A percentile compares a stretch with the other conserved stretches of the same genome.
These are phyloP conservation scores for Epithemia pelagica DNA, from an alignment of 108 stramenopile genomes.

Conservation along the genomic window DNA sequence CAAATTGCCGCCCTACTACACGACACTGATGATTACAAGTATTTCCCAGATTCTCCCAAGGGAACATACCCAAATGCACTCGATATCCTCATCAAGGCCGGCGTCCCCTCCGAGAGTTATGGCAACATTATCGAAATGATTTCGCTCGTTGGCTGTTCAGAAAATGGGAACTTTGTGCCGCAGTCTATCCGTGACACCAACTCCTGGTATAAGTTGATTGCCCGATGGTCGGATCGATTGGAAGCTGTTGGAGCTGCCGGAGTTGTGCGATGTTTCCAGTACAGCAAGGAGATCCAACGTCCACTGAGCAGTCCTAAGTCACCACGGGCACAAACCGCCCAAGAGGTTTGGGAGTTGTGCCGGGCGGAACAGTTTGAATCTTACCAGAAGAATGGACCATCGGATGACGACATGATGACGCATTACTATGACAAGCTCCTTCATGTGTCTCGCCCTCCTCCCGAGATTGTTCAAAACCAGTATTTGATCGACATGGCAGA, in stretches of 20 bases:
- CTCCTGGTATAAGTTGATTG: conserved; percentile 45
- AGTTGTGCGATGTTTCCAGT: conserved; percentile 65
- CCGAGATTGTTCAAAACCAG: conserved; percentile 43
- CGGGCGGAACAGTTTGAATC: conserved; percentile 44
- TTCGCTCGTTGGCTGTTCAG: conserved; percentile 40
- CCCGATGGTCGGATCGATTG: conserved; percentile 61
- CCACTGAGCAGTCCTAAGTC: conserved; percentile 27
- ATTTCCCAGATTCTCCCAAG: conserved; percentile 33
- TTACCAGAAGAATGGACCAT: conserved; percentile 28
- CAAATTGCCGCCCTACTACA: conserved; percentile 53
- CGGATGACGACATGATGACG: conserved; percentile 49
- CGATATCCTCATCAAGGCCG: conserved; percentile 21
- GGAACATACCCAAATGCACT: conserved; percentile 27
- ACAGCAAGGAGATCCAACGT: conserved; percentile 38
- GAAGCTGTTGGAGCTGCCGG: conserved; percentile 64
- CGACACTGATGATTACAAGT: conserved; percentile 65
- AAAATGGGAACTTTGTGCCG: conserved; percentile 60
- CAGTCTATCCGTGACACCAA: conserved; percentile 10
- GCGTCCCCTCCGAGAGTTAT: conserved; percentile 3
- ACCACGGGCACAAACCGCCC: conserved; percentile 37
- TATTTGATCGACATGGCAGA: conserved; percentile 38
- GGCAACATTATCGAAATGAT: conserved; percentile 45
- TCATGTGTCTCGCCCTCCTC: conserved; percentile 61
- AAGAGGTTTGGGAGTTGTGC: conserved; percentile 47
- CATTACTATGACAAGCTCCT: conserved; percentile 77